Evolutionary conservation across 1,284 basidiomycete species (phyloP), one percentile per base, ranked within the genome.

Genomic region (Puccinia novopanici): DNA sequence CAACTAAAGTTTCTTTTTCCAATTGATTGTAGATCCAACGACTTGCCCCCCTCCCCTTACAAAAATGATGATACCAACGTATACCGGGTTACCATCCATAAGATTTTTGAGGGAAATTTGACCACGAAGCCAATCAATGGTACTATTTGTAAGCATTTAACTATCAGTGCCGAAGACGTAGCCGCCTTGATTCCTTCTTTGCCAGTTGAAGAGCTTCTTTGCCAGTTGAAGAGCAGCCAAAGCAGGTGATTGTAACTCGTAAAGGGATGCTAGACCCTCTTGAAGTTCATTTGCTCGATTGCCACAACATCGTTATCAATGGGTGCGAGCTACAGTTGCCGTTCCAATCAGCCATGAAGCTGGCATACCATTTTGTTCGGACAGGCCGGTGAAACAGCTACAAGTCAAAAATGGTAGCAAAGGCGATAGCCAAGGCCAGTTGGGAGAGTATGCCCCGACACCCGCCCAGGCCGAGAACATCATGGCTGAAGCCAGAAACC

Each of bases 11-110:
- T n/a, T n/a, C n/a, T n/a, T n/a, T n/a, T n/a, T n/a, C n/a, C n/a
- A n/a, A n/a, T n/a, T n/a, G n/a, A n/a, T n/a, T n/a, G n/a, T n/a
- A n/a, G n/a, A n/a, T n/a, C n/a, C n/a, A n/a, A n/a, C n/a, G n/a
- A n/a, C n/a, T n/a, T n/a, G n/a, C n/a, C n/a, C n/a, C n/a, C n/a
- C n/a, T n/a, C n/a, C n/a, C n/a, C n/a, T n/a, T n/a, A n/a, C n/a
- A n/a, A n/a, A n/a, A n/a, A n/a, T n/a, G 97, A 99, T 85, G 97
- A 99, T 86, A 99, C 97, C 65, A 98, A 99, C 84, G 97, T 99
- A 37, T 99, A 99, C 87, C 94, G 97, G 84, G 97, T 99, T 80
- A 99, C 96, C 10, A 99, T 99, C 85, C 97, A 99, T 89, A 98
- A 98, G 89, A 99, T 96, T 9, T 99, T 99, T 86, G 97, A 99